Conservation (phyloP, 495 filamentous ascomycete genomes). For the Melanomma pulvis-pyrius region DNA sequence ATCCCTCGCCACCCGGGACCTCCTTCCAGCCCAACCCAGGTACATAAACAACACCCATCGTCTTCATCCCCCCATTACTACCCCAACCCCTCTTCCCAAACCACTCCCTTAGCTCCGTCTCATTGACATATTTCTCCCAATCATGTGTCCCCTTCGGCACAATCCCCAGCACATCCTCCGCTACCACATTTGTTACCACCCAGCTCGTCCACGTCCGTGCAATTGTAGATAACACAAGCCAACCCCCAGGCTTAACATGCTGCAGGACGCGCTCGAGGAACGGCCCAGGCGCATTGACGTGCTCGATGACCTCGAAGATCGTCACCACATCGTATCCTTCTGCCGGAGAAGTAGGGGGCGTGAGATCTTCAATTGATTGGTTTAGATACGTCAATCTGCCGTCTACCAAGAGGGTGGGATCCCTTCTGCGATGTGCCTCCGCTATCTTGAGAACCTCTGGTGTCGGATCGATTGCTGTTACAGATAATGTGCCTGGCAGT, state of each 20-base stretch:
- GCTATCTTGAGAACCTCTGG: constrained; percentile 78
- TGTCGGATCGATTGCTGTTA: constrained; percentile 85
- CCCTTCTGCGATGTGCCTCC: constrained; percentile 68
- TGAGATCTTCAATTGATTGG: constrained; percentile 68
- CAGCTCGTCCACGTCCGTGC: constrained; percentile 83
- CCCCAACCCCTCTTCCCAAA: constrained; percentile 57
- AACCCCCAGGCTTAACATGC: constrained; percentile 87
- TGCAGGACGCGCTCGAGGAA: constrained; percentile 70
- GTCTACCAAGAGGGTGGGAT: constrained; percentile 58
- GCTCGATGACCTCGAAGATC: constrained; percentile 93
- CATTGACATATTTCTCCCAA: constrained; percentile 93
- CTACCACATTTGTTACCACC: constrained; percentile 87
- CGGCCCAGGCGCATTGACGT: constrained; percentile 69
- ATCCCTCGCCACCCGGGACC: constrained; percentile 76
- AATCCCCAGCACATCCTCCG: constrained; percentile 83
- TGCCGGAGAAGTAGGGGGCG: constrained; percentile 46
- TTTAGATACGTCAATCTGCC: constrained; percentile 71
- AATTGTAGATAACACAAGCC: constrained; percentile 90
- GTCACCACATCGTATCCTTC: constrained; percentile 70
- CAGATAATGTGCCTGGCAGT: constrained; percentile 63
- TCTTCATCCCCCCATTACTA: constrained; percentile 47
- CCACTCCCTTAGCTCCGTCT: constrained; percentile 71
- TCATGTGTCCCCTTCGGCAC: constrained; percentile 94
- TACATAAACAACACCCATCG: constrained; percentile 88
- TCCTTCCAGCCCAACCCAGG: constrained; percentile 91